These are phyloP conservation scores for Tardiomyces blankii DNA, from an alignment of 1,139 yeast genomes.

Conservation along the genomic window DNA sequence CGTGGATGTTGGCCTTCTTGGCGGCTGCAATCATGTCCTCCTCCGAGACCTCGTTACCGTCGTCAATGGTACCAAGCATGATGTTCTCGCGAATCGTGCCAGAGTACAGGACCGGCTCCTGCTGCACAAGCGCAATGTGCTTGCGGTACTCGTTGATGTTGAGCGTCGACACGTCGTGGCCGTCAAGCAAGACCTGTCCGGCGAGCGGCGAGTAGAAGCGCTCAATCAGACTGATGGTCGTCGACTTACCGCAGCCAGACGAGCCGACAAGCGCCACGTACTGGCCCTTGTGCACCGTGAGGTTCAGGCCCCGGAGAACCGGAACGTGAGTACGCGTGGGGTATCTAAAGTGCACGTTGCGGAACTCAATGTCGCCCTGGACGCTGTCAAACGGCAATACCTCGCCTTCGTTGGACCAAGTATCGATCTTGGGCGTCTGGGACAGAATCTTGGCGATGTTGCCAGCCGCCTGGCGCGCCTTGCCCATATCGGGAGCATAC, in stretches of 20 bases:
- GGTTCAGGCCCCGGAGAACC: conserved; percentile 57
- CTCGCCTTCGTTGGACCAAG: conserved; percentile 43
- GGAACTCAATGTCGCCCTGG: conserved; percentile 50
- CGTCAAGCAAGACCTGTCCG: conserved; percentile 62
- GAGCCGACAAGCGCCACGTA: conserved; percentile 93
- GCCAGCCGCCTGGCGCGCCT: conserved; percentile 49
- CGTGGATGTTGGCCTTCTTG: conserved; percentile 71
- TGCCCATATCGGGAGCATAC: conserved; percentile 67
- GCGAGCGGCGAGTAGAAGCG: conserved; percentile 66
- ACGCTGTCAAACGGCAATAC: conserved; percentile 27
- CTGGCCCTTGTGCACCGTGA: conserved; percentile 66
- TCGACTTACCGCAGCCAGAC: conserved; percentile 90
- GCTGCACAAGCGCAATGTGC: conserved; percentile 69
- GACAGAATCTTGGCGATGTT: conserved; percentile 68
- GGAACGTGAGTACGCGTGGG: conserved; percentile 72
- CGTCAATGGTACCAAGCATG: conserved; percentile 52
- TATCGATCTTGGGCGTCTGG: conserved; percentile 48
- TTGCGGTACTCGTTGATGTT: conserved; percentile 63
- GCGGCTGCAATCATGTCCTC: conserved; percentile 62
- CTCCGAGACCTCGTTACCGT: conserved; percentile 34
- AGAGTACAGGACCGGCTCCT: conserved; percentile 78
- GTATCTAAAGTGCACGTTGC: conserved; percentile 58
- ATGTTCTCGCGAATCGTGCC: conserved; percentile 82
- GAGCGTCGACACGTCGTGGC: conserved; percentile 55
- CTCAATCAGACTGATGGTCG: conserved; percentile 72